Conservation (phyloP, 805 yeast species). For the Candida sithepensis region DNA sequence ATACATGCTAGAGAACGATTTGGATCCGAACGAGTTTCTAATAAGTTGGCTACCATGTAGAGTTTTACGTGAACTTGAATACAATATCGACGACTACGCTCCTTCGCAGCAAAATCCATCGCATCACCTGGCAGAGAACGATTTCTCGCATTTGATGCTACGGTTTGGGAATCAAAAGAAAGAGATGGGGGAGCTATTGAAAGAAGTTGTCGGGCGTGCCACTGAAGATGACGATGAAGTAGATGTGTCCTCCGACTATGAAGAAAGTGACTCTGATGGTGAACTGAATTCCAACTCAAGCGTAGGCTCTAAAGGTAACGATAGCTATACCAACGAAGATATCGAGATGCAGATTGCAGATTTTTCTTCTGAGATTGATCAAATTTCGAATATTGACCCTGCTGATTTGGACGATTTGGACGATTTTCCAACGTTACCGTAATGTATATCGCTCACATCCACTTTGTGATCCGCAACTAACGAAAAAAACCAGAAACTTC, state of each 20-base stretch:
- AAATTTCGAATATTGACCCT: not conserved
- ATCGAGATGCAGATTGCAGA: not conserved
- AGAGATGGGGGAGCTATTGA: not conserved
- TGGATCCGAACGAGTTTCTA: conserved; percentile 2
- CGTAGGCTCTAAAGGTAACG: not conserved
- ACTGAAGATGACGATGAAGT: not conserved
- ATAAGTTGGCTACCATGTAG: not conserved
- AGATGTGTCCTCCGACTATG: not conserved
- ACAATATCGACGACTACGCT: not conserved
- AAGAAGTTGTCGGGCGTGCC: not conserved
- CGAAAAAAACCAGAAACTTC: no score
- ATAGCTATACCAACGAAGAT: not conserved
- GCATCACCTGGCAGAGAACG: not conserved
- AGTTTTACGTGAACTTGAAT: not conserved
- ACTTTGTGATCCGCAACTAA: no score
- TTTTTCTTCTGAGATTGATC: not conserved
- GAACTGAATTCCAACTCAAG: not conserved
- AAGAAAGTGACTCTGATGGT: not conserved
- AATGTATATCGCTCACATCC: no score
- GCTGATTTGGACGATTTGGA: not conserved
- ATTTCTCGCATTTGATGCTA: not conserved
- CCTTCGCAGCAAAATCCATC: not conserved
- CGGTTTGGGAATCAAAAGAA: not conserved
- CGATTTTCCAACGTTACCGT: no score
- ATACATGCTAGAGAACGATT: conserved; percentile 5